These are phyloP conservation scores for Entomophthora muscae DNA, from an alignment of 371 early-diverging fungal species.

Conservation along the genomic window DNA sequence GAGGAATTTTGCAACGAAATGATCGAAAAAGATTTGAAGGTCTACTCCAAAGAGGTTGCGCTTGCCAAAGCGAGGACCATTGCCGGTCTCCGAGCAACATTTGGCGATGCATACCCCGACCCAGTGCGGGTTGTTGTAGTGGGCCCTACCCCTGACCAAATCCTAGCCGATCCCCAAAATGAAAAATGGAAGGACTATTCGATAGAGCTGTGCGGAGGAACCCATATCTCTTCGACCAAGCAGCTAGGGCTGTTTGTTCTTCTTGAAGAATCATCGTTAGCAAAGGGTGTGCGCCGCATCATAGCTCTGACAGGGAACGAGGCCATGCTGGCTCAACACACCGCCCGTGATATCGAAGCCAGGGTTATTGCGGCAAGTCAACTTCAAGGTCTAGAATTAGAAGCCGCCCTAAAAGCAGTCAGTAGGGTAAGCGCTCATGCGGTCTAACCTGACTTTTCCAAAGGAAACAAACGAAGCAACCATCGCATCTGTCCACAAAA, in stretches of 20 bases:
- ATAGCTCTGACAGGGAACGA: constrained; percentile 92
- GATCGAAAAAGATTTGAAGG: constrained; percentile 50
- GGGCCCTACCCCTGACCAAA: constrained; percentile 73
- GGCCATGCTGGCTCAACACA: constrained; percentile 46
- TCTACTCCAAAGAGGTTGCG: constrained; percentile 76
- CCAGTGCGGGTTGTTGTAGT: constrained; percentile 90
- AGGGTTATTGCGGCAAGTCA: constrained; percentile 34
- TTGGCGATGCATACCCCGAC: constrained; percentile 93
- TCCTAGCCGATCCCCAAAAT: constrained; percentile 65
- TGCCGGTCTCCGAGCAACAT: constrained; percentile 81
- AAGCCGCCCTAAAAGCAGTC: constrained; percentile 58
- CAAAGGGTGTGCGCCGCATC: constrained; percentile 95
- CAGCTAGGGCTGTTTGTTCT: constrained; percentile 84
- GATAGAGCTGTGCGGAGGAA: constrained; percentile 98
- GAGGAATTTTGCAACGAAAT: constrained; percentile 71
- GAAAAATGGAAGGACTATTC: constrained; percentile 61
- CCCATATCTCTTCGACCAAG: constrained; percentile 85
- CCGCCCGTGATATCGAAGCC: constrained; percentile 39
- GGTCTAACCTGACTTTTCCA: neutral
- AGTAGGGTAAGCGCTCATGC: constrained; percentile 23
- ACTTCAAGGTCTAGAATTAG: constrained; percentile 44
- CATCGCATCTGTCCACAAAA: constrained; percentile 64
- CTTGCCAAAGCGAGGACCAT: constrained; percentile 65
- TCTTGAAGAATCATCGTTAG: constrained; percentile 80
- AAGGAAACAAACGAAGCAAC: constrained; percentile 52